These are phyloP conservation scores for Arthroderma sp. DNA, from an alignment of 2,329 filamentous ascomycete genomes.

Conservation along the genomic window DNA sequence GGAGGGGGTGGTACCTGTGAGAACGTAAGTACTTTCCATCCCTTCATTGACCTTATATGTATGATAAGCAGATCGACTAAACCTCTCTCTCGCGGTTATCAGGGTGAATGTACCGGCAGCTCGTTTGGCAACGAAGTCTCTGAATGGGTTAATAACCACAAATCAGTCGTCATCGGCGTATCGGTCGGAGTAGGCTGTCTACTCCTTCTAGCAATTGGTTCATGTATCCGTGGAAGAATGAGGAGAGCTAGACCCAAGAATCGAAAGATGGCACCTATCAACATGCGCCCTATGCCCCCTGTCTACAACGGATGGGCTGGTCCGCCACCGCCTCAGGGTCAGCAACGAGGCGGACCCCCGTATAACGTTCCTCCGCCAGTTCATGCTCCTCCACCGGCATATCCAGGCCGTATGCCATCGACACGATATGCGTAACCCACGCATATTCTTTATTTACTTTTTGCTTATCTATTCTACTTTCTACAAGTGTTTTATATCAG, in stretches of 20 bases:
- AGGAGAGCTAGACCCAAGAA: slow-evolving; percentile 29
- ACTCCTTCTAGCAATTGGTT: slow-evolving; percentile 54
- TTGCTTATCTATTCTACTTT: not conserved
- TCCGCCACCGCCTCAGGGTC: not conserved
- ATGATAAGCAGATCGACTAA: slow-evolving; percentile 4
- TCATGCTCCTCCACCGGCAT: slow-evolving; percentile 9
- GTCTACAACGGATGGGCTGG: slow-evolving; percentile 6
- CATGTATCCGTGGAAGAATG: slow-evolving; percentile 52
- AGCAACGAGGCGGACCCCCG: not conserved
- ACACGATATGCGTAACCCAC: slow-evolving; percentile 11
- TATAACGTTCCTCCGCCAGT: slow-evolving; percentile 3
- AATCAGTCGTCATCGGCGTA: slow-evolving; percentile 71
- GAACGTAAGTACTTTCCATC: slow-evolving; percentile 43
- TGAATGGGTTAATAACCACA: slow-evolving; percentile 66
- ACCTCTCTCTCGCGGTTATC: slow-evolving; percentile 9
- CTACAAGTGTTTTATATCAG: not conserved
- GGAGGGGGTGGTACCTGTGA: slow-evolving; percentile 64
- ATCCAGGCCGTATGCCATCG: slow-evolving; percentile 10
- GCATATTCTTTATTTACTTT: not conserved
- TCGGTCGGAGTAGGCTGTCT: slow-evolving; percentile 59
- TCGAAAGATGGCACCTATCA: slow-evolving; percentile 15
- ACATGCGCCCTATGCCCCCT: slow-evolving; percentile 5
- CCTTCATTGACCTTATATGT: not conserved
- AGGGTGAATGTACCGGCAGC: slow-evolving; percentile 62
- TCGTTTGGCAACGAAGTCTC: slow-evolving; percentile 58